Conservation (phyloP, 768 basidiomycete genomes). For the Polyporus arcularius region DNA sequence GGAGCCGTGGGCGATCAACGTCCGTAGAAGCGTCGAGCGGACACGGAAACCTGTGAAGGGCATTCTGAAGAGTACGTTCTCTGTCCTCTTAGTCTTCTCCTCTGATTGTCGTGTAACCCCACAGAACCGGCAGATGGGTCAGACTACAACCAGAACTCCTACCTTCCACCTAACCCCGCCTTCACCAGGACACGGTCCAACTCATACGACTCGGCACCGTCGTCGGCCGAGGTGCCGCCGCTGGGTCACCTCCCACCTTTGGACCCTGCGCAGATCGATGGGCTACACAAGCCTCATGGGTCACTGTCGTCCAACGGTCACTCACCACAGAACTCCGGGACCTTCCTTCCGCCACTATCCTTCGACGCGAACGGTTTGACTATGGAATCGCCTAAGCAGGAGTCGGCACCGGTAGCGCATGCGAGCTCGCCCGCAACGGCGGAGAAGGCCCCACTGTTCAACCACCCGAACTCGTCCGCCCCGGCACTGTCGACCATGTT, state of each 20-base stretch:
- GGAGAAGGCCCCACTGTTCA: slow-evolving; percentile 61
- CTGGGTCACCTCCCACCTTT: slow-evolving; percentile 81
- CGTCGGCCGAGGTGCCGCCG: slow-evolving; percentile 65
- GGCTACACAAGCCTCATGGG: slow-evolving; percentile 75
- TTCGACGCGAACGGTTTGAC: slow-evolving; percentile 45
- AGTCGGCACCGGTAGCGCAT: slow-evolving; percentile 26
- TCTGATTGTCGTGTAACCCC: slow-evolving; percentile 11
- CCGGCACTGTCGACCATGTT: slow-evolving; percentile 73
- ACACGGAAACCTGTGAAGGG: slow-evolving; percentile 70
- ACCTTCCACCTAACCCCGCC: slow-evolving; percentile 38
- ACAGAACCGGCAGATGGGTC: slow-evolving; percentile 54
- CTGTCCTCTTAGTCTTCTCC: slow-evolving; percentile 7
- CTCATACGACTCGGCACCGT: slow-evolving; percentile 64
- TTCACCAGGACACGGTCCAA: slow-evolving; percentile 72
- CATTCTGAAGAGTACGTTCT: slow-evolving; percentile 81
- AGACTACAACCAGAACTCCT: slow-evolving; percentile 65
- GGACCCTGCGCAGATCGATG: slow-evolving; percentile 86
- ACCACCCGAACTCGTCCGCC: slow-evolving; percentile 89
- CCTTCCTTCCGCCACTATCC: slow-evolving; percentile 57
- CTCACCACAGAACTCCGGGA: slow-evolving; percentile 18
- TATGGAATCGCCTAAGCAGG: slow-evolving; percentile 42
- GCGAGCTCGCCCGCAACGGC: slow-evolving; percentile 35
- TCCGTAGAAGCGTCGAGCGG: slow-evolving; percentile 74
- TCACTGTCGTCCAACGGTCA: slow-evolving; percentile 32
- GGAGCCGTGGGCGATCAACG: slow-evolving; percentile 76